Evolutionary conservation across 257 asterid genomes (phyloP).

Genomic region (Rubia yunnanensis): DNA sequence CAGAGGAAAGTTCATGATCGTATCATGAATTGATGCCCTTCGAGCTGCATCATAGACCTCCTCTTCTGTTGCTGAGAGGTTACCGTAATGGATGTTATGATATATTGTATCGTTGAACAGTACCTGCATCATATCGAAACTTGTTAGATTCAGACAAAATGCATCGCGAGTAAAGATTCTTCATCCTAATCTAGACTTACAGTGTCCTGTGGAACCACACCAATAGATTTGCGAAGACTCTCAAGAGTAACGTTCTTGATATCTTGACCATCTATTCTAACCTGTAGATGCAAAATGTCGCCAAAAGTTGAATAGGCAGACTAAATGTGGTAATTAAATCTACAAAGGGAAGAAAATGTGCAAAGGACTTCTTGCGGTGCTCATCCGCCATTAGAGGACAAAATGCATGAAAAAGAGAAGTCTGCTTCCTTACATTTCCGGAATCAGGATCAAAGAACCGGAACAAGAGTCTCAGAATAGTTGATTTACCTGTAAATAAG

Average conservation of each 20-base stretch:
- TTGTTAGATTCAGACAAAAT: slow-evolving; percentile 3
- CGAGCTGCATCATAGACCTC: slow-evolving; percentile 99
- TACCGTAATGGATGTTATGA: slow-evolving; percentile 90
- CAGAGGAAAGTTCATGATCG: slow-evolving; percentile 83
- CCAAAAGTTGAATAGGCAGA: neutral
- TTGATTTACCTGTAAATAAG: slow-evolving; percentile 71
- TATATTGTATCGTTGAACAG: slow-evolving; percentile 91
- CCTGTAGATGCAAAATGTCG: slow-evolving; percentile 34
- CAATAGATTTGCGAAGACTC: slow-evolving; percentile 89
- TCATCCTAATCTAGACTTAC: slow-evolving; percentile 41
- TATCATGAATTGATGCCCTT: slow-evolving; percentile 85
- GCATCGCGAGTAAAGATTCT: neutral
- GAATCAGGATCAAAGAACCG: slow-evolving; percentile 77
- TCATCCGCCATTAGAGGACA: neutral
- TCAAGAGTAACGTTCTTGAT: slow-evolving; percentile 68
- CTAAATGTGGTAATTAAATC: neutral
- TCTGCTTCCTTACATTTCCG: slow-evolving; percentile 56
- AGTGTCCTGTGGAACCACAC: slow-evolving; percentile 98
- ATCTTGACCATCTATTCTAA: slow-evolving; percentile 90
- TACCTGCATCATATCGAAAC: slow-evolving; percentile 46
- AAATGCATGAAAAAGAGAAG: neutral
- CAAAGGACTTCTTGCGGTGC: neutral
- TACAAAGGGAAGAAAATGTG: neutral
- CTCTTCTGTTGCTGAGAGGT: slow-evolving; percentile 81
- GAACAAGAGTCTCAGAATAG: slow-evolving; percentile 90